phyloP scores from a whole-genome alignment of 768 basidiomycete species.

The Candolleomyces efflorescens region DNA sequence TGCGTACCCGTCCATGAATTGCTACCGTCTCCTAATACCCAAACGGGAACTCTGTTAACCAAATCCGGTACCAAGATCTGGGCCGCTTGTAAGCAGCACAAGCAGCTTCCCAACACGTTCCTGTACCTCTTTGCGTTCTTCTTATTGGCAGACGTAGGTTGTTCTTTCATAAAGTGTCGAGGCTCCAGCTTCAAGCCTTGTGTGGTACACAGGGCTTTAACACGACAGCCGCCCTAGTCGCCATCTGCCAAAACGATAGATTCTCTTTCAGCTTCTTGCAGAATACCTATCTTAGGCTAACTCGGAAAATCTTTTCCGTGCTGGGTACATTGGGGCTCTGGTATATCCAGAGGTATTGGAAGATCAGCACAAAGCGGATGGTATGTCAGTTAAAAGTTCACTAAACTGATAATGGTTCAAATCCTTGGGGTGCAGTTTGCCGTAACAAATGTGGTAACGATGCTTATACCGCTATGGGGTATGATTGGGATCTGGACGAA shows the following conservation, averaged over 20 bases:
- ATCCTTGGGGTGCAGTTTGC: too few relatives aligned
- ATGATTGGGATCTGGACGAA: constrained; percentile 83
- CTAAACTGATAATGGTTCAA: too few relatives aligned
- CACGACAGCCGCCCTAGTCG: constrained; percentile 70
- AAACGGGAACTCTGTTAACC: constrained; percentile 22
- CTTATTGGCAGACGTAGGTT: constrained; percentile 68
- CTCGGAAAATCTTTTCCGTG: constrained; percentile 73
- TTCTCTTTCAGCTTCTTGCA: constrained; percentile 79
- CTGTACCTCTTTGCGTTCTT: constrained; percentile 74
- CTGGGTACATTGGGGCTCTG: constrained; percentile 72
- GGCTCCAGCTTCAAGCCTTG: not conserved
- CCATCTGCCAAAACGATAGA: constrained; percentile 77
- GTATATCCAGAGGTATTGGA: constrained; percentile 79
- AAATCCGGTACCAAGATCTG: too few relatives aligned
- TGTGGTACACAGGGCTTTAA: constrained; percentile 56
- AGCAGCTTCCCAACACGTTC: constrained; percentile 76
- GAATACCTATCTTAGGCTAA: constrained; percentile 73
- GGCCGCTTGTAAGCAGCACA: constrained; percentile 69
- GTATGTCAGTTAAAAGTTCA: too few relatives aligned
- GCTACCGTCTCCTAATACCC: not conserved
- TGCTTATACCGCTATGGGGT: constrained; percentile 80
- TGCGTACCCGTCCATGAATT: constrained; percentile 18
- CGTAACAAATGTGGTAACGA: constrained; percentile 70
- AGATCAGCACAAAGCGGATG: constrained; percentile 79
- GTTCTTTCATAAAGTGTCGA: not conserved